Base-by-base conservation (phyloP, 1,284 basidiomycete species). In the Trichosporon inkin region DNA sequence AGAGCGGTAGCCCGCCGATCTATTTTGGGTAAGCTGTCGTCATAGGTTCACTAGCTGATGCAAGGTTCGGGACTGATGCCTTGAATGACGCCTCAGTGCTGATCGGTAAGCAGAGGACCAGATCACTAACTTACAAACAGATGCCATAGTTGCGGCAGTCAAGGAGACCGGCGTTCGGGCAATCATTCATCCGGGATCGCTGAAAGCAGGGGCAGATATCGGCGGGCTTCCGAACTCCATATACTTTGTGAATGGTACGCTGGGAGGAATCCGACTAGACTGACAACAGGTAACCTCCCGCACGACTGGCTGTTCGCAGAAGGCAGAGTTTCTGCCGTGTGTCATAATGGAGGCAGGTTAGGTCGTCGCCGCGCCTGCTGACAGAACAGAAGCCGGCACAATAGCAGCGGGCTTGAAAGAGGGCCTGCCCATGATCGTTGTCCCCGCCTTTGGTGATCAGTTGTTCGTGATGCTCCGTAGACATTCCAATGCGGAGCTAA, bases 401-500 rank as follows among this genome's bases (percentile, higher is more conserved):
- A 84, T 84, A 3, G 84, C 85, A 0, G 83, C 85, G 10, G 85
- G 85, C 3, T 72, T 88, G n/a, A 77, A 82, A 1, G 83, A 85
- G 55, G 86, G 86, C 0, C 72, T 83, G 10, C 86, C 86, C 0
- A 87, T 86, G 0, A 82, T 87, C 8, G 81, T 88, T 0, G 83
- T 87, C 1, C 85, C 86, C 0, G 87, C 86, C 77, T 88, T 88
- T 70, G 86, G 86, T 0, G 87, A 88, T 68, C 86, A 88, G 67
- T 73, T 77, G 68, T 74, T 49, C 55, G 74, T 65, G 3, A 73
- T 68, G 2, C 10, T 38, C 10, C 6, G 10, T 10, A 16, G 40
- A 7, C 11, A 11, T 82, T 81, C 58, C 82, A 79, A 80, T 80
- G 80, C 77, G 71, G 39, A 69, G 22, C 17, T 19, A 38, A 53